Evolutionary conservation across 2,329 filamentous ascomycete species (phyloP).

Genomic region (Tympanopsis confertula): DNA sequence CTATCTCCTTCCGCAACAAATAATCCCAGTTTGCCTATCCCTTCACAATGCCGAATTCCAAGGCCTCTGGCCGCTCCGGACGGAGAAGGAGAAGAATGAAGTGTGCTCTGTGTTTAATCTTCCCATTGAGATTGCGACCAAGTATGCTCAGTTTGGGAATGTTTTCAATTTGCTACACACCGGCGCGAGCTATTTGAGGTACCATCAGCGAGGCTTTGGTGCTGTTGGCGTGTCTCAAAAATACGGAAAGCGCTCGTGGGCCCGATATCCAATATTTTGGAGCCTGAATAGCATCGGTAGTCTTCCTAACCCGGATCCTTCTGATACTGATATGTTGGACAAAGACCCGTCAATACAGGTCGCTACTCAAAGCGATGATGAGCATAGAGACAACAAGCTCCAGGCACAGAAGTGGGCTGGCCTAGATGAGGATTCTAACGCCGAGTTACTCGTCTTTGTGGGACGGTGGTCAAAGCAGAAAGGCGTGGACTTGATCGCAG

Average conservation of each 20-base stretch:
- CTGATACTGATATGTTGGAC: constrained; percentile 49
- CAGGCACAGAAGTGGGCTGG: constrained; percentile 60
- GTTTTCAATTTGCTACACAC: constrained; percentile 60
- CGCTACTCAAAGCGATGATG: constrained; percentile 37
- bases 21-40: constrained; percentile 49
- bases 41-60: constrained; percentile 63
- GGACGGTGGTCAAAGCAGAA: constrained; percentile 62
- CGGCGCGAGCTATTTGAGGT: constrained; percentile 52
- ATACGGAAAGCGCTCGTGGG: constrained; percentile 57
- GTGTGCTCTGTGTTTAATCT: constrained; percentile 56
- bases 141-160: constrained; percentile 57
- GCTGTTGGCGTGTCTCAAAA: constrained; percentile 59
- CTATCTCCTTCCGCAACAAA: constrained; percentile 46
- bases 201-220: constrained; percentile 57
- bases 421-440: constrained; percentile 45
- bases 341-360: constrained; percentile 33
- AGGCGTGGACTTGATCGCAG: constrained; percentile 56
- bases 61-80: constrained; percentile 57
- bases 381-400: constrained; percentile 42
- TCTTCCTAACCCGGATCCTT: constrained; percentile 54
- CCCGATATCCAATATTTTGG: constrained; percentile 61
- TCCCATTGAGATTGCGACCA: constrained; percentile 38
- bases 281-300: constrained; percentile 49
- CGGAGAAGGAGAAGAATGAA: constrained; percentile 46
- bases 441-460: constrained; percentile 57